Evolutionary conservation across 306 rosid genomes (phyloP), one percentile per base, ranked within the genome.

Genomic region (Lathyrus oleraceus): DNA sequence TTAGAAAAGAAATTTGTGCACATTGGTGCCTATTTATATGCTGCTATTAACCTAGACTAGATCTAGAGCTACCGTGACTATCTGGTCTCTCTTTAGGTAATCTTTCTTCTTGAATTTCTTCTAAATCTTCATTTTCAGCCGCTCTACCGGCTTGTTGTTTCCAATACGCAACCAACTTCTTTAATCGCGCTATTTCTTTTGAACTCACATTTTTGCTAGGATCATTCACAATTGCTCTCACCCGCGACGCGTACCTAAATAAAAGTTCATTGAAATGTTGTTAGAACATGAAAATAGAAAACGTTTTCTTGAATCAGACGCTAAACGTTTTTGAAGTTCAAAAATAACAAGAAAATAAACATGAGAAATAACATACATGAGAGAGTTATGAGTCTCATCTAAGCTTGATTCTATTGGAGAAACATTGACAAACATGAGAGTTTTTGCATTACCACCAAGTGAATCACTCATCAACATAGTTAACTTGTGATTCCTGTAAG

Each of bases 401-500:
- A 95, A 76, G 86, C 80, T 91, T 74, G 97, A 83, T 79, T 83
- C 96, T 1, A 92, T 86, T 5, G 97, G 97, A 39, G 99, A 95
- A 38, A 91, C 89, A 48, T 95, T 95, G 35, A 95, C 99, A 35
- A 95, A 91, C 99, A 95, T 95, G 3, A 95, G 95, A 16, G 96
- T 95, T 74, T 95, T 95, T 42, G 99, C 97, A 75, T 95, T 95
- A 20, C 97, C 99, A 72, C 97, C 99, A 5, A 91, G 92, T 15
- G 97, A 95, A 78, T 91, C 99, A 76, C 99, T 95, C 97, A 95
- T 95, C 23, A 95, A 76, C 99, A 95, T 89, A 5, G 99, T 95
- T 72, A 95, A 67, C 79, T 91, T 95, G 77, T 91, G 97, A 78
- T 95, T 95, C 83, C 97, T 86, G 13, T 94, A 94, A 30, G 99